Evolutionary conservation across 2,329 filamentous ascomycete species (phyloP).

Genomic region (Colletotrichum nymphaeae): DNA sequence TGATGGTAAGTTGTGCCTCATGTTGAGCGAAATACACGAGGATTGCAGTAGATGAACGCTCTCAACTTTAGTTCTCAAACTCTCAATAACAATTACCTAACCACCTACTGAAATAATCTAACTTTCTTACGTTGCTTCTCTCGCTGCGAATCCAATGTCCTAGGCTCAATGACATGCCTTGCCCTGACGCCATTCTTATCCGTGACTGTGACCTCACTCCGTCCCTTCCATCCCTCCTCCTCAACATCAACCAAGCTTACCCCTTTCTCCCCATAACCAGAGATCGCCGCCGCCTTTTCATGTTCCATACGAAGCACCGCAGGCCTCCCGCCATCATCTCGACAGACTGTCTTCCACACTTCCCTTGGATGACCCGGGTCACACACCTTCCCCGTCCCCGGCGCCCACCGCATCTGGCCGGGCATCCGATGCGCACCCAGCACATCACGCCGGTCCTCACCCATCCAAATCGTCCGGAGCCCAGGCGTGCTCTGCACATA

Average conservation of each 20-base stretch:
- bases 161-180: constrained; percentile 29
- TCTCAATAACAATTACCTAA: no score
- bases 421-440: constrained; percentile 54
- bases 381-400: constrained; percentile 27
- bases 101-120: no score
- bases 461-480: constrained; percentile 49
- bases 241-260: constrained; percentile 28
- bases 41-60: no score
- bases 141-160: background rate
- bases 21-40: no score
- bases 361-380: constrained; percentile 20
- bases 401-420: constrained; percentile 43
- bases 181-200: constrained; percentile 3
- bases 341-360: constrained; percentile 10
- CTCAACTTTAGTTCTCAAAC: no score
- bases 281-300: background rate
- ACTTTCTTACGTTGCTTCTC: background rate
- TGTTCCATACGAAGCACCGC: constrained; percentile 30
- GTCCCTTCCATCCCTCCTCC: constrained; percentile 28
- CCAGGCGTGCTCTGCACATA: constrained; percentile 55
- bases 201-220: constrained; percentile 26
- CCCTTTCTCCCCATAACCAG: background rate
- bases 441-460: constrained; percentile 56
- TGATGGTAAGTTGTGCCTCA: no score
- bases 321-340: constrained; percentile 13